Percentiles rank a stretch among this genome's conserved stretches.
Conservation (phyloP, 495 filamentous ascomycete species). For the Achaetomiella virescens region DNA sequence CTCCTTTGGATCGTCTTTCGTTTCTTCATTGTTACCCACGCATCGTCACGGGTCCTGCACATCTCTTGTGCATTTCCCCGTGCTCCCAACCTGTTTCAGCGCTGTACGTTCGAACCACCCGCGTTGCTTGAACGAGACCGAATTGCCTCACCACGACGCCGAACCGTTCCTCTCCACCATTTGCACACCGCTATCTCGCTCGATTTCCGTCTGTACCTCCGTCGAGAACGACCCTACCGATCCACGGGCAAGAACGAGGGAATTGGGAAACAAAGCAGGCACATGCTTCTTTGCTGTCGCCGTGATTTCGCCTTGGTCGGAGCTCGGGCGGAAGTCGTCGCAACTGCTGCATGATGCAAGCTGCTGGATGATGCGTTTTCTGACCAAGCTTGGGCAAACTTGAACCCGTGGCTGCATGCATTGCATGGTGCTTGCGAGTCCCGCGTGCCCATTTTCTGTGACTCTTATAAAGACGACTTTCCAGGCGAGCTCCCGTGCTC, state of each 20-base stretch:
- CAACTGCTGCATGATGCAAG: background rate
- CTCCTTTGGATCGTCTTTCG: slow-evolving; percentile 8
- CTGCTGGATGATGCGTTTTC: background rate
- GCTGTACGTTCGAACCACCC: background rate
- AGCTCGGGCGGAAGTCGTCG: background rate
- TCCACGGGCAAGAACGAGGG: background rate
- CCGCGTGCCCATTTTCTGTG: too few species aligned
- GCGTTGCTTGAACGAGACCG: background rate
- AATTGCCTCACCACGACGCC: background rate
- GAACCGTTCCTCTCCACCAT: background rate
- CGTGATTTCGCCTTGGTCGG: background rate
- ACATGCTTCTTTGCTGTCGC: background rate
- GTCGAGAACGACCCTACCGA: background rate
- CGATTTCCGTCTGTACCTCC: background rate
- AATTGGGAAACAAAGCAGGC: background rate
- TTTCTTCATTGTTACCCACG: background rate
- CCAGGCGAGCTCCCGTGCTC: too few species aligned
- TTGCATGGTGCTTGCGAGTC: too few species aligned
- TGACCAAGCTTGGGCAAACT: background rate
- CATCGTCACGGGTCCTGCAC: background rate
- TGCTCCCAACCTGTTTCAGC: background rate
- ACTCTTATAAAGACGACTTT: background rate
- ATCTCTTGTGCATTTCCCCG: background rate
- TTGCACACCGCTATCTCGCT: background rate
- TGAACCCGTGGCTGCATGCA: background rate